Conservation (phyloP, 768 basidiomycete species). For the Amanita muscaria region DNA sequence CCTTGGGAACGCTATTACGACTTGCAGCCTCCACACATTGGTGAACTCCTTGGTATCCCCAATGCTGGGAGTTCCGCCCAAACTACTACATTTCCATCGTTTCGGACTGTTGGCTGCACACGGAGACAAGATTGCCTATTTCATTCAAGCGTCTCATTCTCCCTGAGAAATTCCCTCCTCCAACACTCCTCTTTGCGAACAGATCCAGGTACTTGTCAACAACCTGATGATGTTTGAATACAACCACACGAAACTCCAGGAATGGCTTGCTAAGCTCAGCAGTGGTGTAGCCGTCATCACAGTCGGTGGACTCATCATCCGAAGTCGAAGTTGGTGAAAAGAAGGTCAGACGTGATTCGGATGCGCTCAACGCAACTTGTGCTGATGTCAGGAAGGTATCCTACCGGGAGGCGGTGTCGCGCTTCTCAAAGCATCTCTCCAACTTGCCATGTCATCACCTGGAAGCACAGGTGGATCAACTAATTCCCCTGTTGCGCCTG, state of each 20-base stretch:
- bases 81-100: too few relatives aligned
- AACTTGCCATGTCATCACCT: constrained; percentile 51
- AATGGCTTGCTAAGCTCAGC: constrained; percentile 90
- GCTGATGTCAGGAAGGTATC: constrained; percentile 97
- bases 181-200: constrained; percentile 96
- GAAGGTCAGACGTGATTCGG: constrained; percentile 98
- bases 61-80: too few relatives aligned
- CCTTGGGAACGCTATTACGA: too few relatives aligned
- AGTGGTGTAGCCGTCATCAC: constrained; percentile 99
- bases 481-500: constrained; percentile 39
- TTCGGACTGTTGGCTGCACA: too few relatives aligned
- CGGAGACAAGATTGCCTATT: too few relatives aligned
- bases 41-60: too few relatives aligned
- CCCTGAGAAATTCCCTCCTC: too few relatives aligned
- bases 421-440: constrained; percentile 74
- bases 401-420: constrained; percentile 95
- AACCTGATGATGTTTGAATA: constrained; percentile 87
- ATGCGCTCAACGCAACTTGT: constrained; percentile 95
- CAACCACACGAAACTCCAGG: constrained; percentile 91
- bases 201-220: constrained; percentile 75
- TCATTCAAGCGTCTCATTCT: too few relatives aligned
- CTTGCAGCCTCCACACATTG: too few relatives aligned
- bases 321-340: constrained; percentile 99
- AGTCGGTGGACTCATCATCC: constrained; percentile 82
- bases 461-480: constrained; percentile 37